These are phyloP conservation scores for Pezicula rhizophila DNA, from an alignment of 2,329 filamentous ascomycete species.

Conservation along the genomic window DNA sequence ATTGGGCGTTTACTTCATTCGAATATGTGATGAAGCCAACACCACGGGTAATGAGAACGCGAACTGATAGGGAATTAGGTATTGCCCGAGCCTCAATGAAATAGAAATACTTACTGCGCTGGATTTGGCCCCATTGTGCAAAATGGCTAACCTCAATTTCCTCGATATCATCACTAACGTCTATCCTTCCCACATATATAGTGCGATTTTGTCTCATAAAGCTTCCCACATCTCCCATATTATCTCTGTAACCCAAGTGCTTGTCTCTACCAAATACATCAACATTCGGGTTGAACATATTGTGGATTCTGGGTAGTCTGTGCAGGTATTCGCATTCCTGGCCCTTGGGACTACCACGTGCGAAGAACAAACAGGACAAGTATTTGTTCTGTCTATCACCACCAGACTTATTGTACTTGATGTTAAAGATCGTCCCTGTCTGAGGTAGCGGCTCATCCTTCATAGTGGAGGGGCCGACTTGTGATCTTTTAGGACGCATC, in stretches of 20 bases:
- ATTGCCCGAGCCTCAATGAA: conserved; percentile 4
- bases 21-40: conserved; percentile 94
- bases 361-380: conserved; percentile 84
- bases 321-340: conserved; percentile 94
- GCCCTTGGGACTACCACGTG: conserved; percentile 77
- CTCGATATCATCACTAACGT: conserved; percentile 94
- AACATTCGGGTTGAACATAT: conserved; percentile 87
- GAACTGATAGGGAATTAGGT: conserved; percentile 36
- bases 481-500: conserved; percentile 79
- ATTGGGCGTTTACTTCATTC: conserved; percentile 84
- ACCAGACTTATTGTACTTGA: conserved; percentile 97
- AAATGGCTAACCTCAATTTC: conserved; percentile 94
- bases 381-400: conserved; percentile 93
- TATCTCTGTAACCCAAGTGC: conserved; percentile 86
- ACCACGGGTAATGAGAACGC: conserved; percentile 81
- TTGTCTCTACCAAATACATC: conserved; percentile 96
- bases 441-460: conserved; percentile 82
- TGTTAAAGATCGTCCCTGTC: conserved; percentile 94
- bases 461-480: conserved; percentile 80
- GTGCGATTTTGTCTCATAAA: conserved; percentile 94
- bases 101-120: conserved; percentile 48
- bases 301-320: conserved; percentile 76
- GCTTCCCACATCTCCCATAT: conserved; percentile 94
- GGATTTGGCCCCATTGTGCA: conserved; percentile 91
- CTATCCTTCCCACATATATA: conserved; percentile 87